These are phyloP conservation scores for Nidula microcarpa DNA, from an alignment of 768 basidiomycete genomes.

Conservation along the genomic window DNA sequence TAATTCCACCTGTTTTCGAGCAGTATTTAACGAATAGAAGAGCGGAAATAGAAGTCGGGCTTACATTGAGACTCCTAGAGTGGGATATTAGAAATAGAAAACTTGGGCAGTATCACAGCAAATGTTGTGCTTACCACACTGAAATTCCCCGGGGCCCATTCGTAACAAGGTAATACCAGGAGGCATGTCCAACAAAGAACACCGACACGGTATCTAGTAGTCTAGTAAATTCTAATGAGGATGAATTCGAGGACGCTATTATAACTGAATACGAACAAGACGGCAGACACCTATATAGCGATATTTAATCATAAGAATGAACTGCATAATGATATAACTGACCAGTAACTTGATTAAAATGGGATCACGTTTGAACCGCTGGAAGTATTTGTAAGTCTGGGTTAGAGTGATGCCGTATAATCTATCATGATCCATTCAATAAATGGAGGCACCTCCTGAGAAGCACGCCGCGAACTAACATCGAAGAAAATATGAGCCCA, in stretches of 20 bases:
- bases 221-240: slow-evolving; percentile 4
- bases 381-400: slow-evolving; percentile 27
- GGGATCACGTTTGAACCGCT: slow-evolving; percentile 23
- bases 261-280: no score
- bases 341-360: slow-evolving; percentile 21
- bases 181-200: slow-evolving; percentile 24
- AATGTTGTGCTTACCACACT: slow-evolving; percentile 18
- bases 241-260: no score
- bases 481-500: slow-evolving; percentile 25
- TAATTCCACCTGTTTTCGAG: slow-evolving; percentile 12
- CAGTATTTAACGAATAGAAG: no score
- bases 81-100: neutral
- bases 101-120: neutral
- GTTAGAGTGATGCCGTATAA: slow-evolving; percentile 27
- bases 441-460: neutral
- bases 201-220: slow-evolving; percentile 24
- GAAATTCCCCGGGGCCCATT: slow-evolving; percentile 12
- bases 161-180: slow-evolving; percentile 29
- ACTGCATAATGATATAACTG: neutral
- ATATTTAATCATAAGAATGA: no score
- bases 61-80: slow-evolving; percentile 28
- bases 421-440: slow-evolving; percentile 6
- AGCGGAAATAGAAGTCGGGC: neutral
- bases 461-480: slow-evolving; percentile 11
- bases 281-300: no score